Evolutionary conservation across 2,329 filamentous ascomycete genomes (phyloP), one percentile per base, ranked within the genome.

Genomic region (Neopestalotiopsis rosae): DNA sequence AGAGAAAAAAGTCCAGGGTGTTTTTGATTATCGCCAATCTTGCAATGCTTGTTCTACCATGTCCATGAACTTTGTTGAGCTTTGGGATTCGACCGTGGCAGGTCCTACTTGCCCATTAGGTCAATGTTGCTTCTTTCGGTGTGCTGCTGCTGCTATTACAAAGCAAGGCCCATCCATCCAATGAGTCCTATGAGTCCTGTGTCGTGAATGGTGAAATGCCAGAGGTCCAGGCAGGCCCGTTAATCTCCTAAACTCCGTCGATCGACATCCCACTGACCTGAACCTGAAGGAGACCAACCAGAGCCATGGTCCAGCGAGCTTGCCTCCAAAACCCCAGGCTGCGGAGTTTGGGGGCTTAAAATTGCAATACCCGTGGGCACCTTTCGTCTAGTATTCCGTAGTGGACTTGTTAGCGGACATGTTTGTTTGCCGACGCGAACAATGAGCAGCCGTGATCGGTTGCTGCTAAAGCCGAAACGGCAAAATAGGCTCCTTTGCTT

Each of bases 231-330:
- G 28, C 34, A 20, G 30, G 30, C 59, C n/a, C 12, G 17, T 40
- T 40, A 62, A 62, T 62, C 57, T 59, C 57, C 24, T 59, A 59
- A 59, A 30, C 59, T 40, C 59, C 59, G 32, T 34, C 34, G 59
- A 62, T 62, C 59, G 59, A 62, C 59, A 40, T 62, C 57, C 56
- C 57, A 59, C 20, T 52, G 45, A 52, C 45, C 45, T 52, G 45
- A 52, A 52, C 45, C 45, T 52, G 45, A 52, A n/a, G n/a, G 45
- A 52, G 14, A 52, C 45, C 45, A 52, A n/a, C 45, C 7, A 52
- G 45, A 52, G 34, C 6, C 34, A 38, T 52, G 45, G 45, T 7
- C 45, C 45, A 52, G 45, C 45, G 9, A 17, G 9, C 45, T 20
- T 52, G 24, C 45, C 45, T 52, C 45, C 45, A 52, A 49, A 49